Base-by-base conservation (phyloP, 208 protist species). In the Acanthamoeba triangularis region DNA sequence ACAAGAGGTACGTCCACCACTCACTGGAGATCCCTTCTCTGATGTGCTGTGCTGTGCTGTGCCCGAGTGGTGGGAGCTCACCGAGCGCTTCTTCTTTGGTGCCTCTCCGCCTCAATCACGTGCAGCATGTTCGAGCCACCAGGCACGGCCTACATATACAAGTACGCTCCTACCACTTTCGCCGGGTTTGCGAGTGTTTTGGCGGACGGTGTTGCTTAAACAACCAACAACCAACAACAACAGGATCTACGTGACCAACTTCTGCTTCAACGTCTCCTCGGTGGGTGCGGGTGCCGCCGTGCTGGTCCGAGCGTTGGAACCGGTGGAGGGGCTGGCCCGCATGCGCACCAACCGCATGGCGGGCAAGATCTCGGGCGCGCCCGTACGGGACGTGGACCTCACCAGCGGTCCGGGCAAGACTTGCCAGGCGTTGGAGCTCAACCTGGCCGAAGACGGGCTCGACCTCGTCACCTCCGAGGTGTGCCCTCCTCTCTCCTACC, bases 181-280 rank as follows among this genome's bases (percentile, higher is more conserved):
- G 37, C 23, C 23, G 18, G 6, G 76, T 44, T 44, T n/a, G 76
- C 44, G 7, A 6, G 23, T 25, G 13, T 8, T 20, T 85, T 28
- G 25, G 13, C 7, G 18, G 35, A 85, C 13, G 7, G n/a, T n/a
- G n/a, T n/a, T n/a, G n/a, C n/a, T n/a, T n/a, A n/a, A n/a, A n/a
- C n/a, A n/a, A n/a, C n/a, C n/a, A n/a, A n/a, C n/a, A n/a, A n/a
- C n/a, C n/a, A n/a, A n/a, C n/a, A n/a, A n/a, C n/a, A 33, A n/a
- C 78, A 90, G 82, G 49, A 90, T 90, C 20, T 90, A 90, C 52
- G 54, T 56, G 20, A 90, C 54, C 54, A 56, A 90, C 37, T 44
- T 49, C 54, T 90, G 82, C 82, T 90, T 90, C 49, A 90, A 90
- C 82, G 54, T 90, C 13, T 90, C 82, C n/a, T 90, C 82, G 13